phyloP scores from a whole-genome alignment of 2,329 filamentous ascomycete genomes.

The Colletotrichum cordylinicola region DNA sequence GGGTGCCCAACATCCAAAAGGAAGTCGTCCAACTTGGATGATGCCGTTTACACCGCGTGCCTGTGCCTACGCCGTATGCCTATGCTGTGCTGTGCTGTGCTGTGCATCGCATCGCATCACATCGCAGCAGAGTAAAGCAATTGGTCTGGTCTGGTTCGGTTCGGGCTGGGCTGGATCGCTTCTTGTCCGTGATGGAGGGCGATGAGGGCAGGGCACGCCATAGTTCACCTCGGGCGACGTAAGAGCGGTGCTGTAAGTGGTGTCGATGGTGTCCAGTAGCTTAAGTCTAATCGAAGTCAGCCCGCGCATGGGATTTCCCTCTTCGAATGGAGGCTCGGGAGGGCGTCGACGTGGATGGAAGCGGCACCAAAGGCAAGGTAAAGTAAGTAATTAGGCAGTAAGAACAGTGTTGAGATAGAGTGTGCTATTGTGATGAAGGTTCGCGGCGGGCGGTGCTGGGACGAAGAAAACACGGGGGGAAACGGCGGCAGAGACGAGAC shows the following conservation, averaged over 20 bases:
- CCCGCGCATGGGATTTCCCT: background rate
- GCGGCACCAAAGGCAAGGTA: background rate
- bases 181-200: background rate
- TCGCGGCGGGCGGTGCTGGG: background rate
- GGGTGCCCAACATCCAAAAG: slow-evolving; percentile 17
- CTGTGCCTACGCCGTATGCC: background rate
- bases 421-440: background rate
- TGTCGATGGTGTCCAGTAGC: background rate
- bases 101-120: background rate
- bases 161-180: background rate
- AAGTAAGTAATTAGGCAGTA: background rate
- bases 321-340: background rate
- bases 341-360: background rate
- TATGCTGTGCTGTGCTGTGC: slow-evolving; percentile 13
- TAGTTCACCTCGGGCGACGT: background rate
- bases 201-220: background rate
- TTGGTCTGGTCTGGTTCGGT: background rate
- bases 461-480: background rate
- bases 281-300: background rate
- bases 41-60: background rate
- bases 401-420: background rate
- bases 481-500: background rate
- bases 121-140: background rate
- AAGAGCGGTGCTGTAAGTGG: background rate
- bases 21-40: background rate